Evolutionary conservation across 1,139 yeast species (phyloP), one percentile per base, ranked within the genome.

Genomic region (Suzukiozyma palmioleophila): DNA sequence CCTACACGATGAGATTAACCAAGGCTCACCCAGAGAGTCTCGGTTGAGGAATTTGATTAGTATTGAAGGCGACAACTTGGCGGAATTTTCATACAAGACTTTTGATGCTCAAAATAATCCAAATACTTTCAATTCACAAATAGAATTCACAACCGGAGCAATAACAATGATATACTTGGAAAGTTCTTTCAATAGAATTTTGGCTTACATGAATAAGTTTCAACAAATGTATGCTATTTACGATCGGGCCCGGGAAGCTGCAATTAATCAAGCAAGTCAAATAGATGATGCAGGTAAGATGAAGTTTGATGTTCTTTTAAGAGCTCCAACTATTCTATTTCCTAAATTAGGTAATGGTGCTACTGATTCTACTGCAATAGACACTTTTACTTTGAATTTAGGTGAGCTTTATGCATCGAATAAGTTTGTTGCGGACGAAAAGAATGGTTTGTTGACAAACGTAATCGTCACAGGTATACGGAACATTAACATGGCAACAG

Each of bases 171-270:
- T 82, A 55, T 86, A 89, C 54, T 79, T 88, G 16, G 96, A 90
- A 52, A 84, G 81, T 45, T 85, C 97, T 0, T 73, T 88, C 48
- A 73, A 81, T 33, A 76, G 82, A 47, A 75, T 92, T 9, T 57
- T 84, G 32, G 71, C 75, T 26, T 90, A 81, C 53, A 64, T 88
- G 51, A 78, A 78, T 48, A 85, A 85, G 51, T 86, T 94, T 54
- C 84, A 81, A 44, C 77, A 77, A 50, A 88, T 92, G 96, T 92
- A 92, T 59, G 79, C 80, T 2, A 71, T 90, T 12, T 92, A 84
- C 57, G 98, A 92, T 52, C 69, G 77, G 13, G 95, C 97, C 0
- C 75, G 98, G 45, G 88, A 84, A 51, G 87, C 90, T 10, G 97
- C 97, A 0, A 64, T 71, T 8, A 65, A 66, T 41, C 83, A 80